Evolutionary conservation across 2,329 filamentous ascomycete species (phyloP), one percentile per base, ranked within the genome.

Genomic region (Parastagonospora nodorum): DNA sequence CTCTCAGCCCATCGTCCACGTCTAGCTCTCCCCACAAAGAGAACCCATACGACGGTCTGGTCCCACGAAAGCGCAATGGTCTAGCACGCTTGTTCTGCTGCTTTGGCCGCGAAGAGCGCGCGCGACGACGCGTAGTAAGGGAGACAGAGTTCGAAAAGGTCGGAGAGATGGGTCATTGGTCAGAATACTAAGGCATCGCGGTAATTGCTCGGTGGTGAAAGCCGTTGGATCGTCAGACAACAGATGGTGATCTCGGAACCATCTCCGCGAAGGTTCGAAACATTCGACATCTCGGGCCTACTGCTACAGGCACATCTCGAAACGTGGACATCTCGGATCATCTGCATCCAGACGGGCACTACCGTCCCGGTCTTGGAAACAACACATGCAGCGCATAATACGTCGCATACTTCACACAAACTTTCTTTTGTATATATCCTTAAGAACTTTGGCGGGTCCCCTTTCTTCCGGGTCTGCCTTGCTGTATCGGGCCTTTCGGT

Each of bases 11-110:
- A 1, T 57, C 59, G 0, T 61, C 67, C 0, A 51, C 57, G 2
- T 56, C 63, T 8, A 57, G 45, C 39, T 53, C 50, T n/a, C 40
- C 29, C 5, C 42, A 14, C 41, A 55, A 51, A 31, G 60, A 65
- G 28, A 45, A 48, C 11, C 56, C 63, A 1, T 66, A 66, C 33
- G 62, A 63, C 0, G 68, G 67, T 8, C 60, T 71, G 11, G 49
- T 50, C 7, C 67, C 67, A 15, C 61, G 68, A 11, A 65, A 64
- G 49, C 62, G 69, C 44, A 71, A 50, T 33, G 63, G 53, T 9
- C 53, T 73, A 6, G 69, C 63, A 9, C 52, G 68, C 8, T 53
- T 72, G 4, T 71, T 73, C 42, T 69, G 63, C 57, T 73, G 69
- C 55, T 67, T 73, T 30, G 68, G 69, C 0, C 51, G 66, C 4